Evolutionary conservation across 768 basidiomycete genomes (phyloP).

Genomic region (Sarcodon sp.): DNA sequence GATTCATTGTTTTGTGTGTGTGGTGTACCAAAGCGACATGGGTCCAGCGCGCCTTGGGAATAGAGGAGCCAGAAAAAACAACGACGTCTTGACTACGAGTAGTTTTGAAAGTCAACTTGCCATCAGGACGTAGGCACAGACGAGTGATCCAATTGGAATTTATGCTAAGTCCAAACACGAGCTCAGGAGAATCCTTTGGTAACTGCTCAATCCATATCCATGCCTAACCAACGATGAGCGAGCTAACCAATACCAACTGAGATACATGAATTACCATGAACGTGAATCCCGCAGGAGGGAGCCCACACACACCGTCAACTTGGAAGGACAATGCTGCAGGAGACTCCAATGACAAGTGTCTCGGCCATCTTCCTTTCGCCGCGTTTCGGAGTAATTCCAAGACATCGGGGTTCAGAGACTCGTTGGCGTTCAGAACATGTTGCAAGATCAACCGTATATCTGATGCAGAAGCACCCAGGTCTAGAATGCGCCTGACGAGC

Average conservation of each 20-base stretch:
- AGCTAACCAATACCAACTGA: slow-evolving; percentile 5
- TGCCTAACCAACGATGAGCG: slow-evolving; percentile 19
- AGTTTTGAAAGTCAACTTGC: slow-evolving; percentile 37
- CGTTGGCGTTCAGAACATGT: slow-evolving; percentile 32
- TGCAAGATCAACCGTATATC: slow-evolving; percentile 59
- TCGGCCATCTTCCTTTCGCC: slow-evolving; percentile 68
- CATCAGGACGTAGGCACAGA: slow-evolving; percentile 39
- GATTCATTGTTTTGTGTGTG: slow-evolving; percentile 38
- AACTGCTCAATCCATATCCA: slow-evolving; percentile 38
- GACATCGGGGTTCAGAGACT: slow-evolving; percentile 46
- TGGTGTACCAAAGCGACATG: slow-evolving; percentile 60
- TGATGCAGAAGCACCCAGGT: slow-evolving; percentile 57
- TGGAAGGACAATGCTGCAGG: slow-evolving; percentile 35
- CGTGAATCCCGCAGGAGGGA: slow-evolving; percentile 56
- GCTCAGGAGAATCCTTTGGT: slow-evolving; percentile 18
- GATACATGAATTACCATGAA: slow-evolving; percentile 39
- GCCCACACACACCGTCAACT: slow-evolving; percentile 33
- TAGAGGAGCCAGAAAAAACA: slow-evolving; percentile 29
- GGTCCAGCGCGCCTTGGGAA: slow-evolving; percentile 55
- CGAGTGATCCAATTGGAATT: slow-evolving; percentile 22
- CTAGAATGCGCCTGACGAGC: slow-evolving; percentile 53
- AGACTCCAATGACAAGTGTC: slow-evolving; percentile 61
- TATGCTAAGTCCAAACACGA: slow-evolving; percentile 23
- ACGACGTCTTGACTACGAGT: slow-evolving; percentile 24
- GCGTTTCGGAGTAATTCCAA: slow-evolving; percentile 58